Evolutionary conservation across 2,329 filamentous ascomycete genomes (phyloP), one percentile per base, ranked within the genome.

Genomic region (Diplodia mutila): DNA sequence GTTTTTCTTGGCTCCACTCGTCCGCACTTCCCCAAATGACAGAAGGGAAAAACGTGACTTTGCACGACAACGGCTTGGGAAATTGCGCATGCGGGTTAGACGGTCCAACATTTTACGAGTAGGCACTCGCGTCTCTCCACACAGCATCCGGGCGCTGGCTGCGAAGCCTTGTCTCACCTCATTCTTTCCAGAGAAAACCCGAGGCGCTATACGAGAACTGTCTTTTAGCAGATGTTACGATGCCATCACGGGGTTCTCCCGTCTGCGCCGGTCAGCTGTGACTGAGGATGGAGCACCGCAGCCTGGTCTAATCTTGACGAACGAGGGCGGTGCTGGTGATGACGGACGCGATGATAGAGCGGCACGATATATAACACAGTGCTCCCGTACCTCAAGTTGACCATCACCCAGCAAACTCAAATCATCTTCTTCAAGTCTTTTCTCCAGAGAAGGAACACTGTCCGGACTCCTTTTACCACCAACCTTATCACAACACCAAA

Each of bases 171-270:
- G 34, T 53, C 61, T 65, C 54, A 53, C 61, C 9, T 25, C 29
- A 21, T 27, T 63, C 59, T 27, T 61, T 34, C 39, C 11, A 11
- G 34, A 42, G 4, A 18, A 27, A 7, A 25, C 8, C 23, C 25
- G 23, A 0, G 46, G 9, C 25, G 54, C 46, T 54, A 53, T 65
- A 65, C 61, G 51, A 54, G 61, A 16, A 32, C 4, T 65, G 32
- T 65, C 51, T 65, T 52, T 49, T 21, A 29, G 49, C 32, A 65
- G 25, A 53, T 65, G 61, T 32, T 54, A 65, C 61, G 48, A 53
- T 65, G 61, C 23, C 61, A 65, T 54, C 42, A 27, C 29, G 42
- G n/a, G 59, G 29, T 16, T 23, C 6, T 27, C 2, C 49, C 11
- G 7, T n/a, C 18, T 11, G 25, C 16, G 25, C n/a, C 52, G 16